Percentiles rank a stretch among this genome's conserved stretches.
Conservation (phyloP, 169 alveolate species). For the Plasmodium vinckei region DNA sequence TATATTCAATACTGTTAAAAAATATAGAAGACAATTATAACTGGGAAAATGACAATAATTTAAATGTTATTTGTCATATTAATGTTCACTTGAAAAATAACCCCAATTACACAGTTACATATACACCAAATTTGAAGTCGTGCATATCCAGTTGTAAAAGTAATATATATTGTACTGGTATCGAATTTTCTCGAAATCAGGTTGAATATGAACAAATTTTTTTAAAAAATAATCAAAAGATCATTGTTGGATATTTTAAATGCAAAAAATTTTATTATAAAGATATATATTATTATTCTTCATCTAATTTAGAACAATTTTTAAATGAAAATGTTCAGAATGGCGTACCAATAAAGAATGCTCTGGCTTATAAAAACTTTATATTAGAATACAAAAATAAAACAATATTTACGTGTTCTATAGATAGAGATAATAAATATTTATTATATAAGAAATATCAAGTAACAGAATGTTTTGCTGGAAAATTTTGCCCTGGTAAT, state of each 20-base stretch:
- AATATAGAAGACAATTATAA: slow-evolving; percentile 42
- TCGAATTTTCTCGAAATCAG: slow-evolving; percentile 48
- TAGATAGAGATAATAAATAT: slow-evolving; percentile 51
- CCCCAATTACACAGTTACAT: slow-evolving; percentile 46
- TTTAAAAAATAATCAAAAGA: slow-evolving; percentile 66
- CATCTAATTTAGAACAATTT: slow-evolving; percentile 9
- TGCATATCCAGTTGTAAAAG: slow-evolving; percentile 80
- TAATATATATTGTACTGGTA: slow-evolving; percentile 81
- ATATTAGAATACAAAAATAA: slow-evolving; percentile 35
- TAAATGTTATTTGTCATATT: slow-evolving; percentile 53
- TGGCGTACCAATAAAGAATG: slow-evolving; percentile 9
- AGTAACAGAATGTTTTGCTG: slow-evolving; percentile 30
- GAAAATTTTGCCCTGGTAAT: slow-evolving; percentile 82
- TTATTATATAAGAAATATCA: slow-evolving; percentile 55
- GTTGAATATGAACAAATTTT: slow-evolving; percentile 50
- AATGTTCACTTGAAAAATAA: slow-evolving; percentile 40
- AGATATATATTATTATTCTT: slow-evolving; percentile 48
- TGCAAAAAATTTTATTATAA: slow-evolving; percentile 55
- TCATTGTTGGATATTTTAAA: slow-evolving; percentile 72
- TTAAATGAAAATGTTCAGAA: slow-evolving; percentile 47
- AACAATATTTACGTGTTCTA: slow-evolving; percentile 54
- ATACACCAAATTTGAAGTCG: slow-evolving; percentile 65
- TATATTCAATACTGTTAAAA: slow-evolving; percentile 36
- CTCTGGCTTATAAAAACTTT: slow-evolving; percentile 38
- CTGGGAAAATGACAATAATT: slow-evolving; percentile 23